These are phyloP conservation scores for Hortiboletus flavorubellus DNA, from an alignment of 768 basidiomycete species.

Conservation along the genomic window DNA sequence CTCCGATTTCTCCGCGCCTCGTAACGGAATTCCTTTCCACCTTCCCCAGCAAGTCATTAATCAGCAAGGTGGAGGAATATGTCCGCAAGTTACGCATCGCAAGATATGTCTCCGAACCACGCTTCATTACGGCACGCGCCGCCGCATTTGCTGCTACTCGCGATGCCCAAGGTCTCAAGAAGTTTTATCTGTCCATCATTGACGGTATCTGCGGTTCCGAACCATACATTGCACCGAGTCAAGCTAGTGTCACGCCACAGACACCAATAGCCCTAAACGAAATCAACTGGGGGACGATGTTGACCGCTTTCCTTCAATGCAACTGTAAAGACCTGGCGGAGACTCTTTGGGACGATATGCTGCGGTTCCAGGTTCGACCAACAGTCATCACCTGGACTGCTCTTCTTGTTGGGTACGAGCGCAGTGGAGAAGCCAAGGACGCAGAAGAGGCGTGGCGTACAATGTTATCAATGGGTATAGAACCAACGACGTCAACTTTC, in stretches of 20 bases:
- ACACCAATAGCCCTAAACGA: constrained; percentile 53
- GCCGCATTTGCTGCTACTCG: constrained; percentile 39
- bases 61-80: constrained; percentile 42
- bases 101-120: constrained; percentile 47
- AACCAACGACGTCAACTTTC: constrained; percentile 63
- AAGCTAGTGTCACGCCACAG: constrained; percentile 33
- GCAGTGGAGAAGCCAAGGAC: constrained; percentile 46
- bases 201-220: constrained; percentile 48
- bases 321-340: constrained; percentile 56
- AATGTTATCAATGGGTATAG: constrained; percentile 54
- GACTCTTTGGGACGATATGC: constrained; percentile 67
- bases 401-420: constrained; percentile 60
- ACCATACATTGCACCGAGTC: constrained; percentile 51
- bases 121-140: constrained; percentile 49
- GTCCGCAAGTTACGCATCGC: constrained; percentile 49
- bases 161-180: constrained; percentile 35
- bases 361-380: constrained; percentile 45
- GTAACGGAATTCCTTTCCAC: constrained; percentile 39
- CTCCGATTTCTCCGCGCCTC: constrained; percentile 34
- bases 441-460: constrained; percentile 60
- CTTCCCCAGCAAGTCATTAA: constrained; percentile 37
- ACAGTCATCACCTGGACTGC: constrained; percentile 66
- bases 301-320: constrained; percentile 60
- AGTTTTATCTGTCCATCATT: constrained; percentile 50
- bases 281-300: constrained; percentile 59